Base-by-base conservation (phyloP, 176 grass and related monocot genomes). In the Carex pumila region DNA sequence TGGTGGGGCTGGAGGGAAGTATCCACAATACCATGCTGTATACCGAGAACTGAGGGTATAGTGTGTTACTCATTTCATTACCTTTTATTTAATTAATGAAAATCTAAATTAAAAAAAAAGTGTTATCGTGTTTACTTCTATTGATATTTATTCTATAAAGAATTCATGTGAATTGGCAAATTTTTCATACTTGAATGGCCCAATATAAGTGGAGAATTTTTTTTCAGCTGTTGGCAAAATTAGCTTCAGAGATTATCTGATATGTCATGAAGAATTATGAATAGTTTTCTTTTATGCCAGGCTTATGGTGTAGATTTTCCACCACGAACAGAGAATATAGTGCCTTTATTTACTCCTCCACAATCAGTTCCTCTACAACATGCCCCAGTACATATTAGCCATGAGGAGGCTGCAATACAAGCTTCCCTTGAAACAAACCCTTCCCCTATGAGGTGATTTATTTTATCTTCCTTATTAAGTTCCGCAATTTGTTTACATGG, bases 41-140 rank as follows among this genome's bases (percentile, higher is more conserved):
- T 99, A 99, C 87, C 85, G 93, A 96, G 97, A 99, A 84, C 86
- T 99, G 66, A 96, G 90, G 90, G 93, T 96, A 96, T 87, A 3
- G 68, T 47, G 19, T 88, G 7, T 68, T 80, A 31, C 41, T 43
- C 80, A 15, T 1, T 43, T 21, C 57, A 29, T 7, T 78, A 47
- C 64, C 64, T 88, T 41, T 60, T 85, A 36, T 2, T 30, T 54
- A 21, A 55, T 56, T 18, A 19, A 59, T 72, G 17, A 85, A 22
- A 78, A 32, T 32, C 3, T 57, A 15, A 14, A 3, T 7, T 53
- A 29, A 52, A 22, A 45, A 45, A 72, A 50, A 9, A 50, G 49
- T 73, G 25, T 25, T 6, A 50, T 25, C n/a, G 9, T 29, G 66
- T 76, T 76, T 31, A 31, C 30, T 25, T 15, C 25, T 54, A 6